Conservation (phyloP, 208 protist genomes). For the Trichomonas vaginalis region DNA sequence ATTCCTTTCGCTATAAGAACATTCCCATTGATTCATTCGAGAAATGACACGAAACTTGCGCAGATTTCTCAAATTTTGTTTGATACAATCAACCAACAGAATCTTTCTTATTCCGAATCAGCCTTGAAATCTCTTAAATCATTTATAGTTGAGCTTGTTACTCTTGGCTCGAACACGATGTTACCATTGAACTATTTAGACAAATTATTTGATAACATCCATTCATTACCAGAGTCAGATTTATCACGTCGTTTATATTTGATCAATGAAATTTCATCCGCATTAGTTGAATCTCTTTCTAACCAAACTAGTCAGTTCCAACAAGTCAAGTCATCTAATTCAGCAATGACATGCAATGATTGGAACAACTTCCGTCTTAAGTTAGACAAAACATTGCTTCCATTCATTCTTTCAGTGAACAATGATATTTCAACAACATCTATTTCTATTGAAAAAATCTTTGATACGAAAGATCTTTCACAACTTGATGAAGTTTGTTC, state of each 20-base stretch:
- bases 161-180: neutral
- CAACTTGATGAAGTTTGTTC: neutral
- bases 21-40: neutral
- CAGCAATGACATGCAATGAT: neutral
- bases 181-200: neutral
- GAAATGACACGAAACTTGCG: neutral
- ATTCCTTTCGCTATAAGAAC: neutral
- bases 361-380: neutral
- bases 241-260: neutral
- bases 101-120: too few relatives aligned
- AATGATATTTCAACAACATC: neutral
- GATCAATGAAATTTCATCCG: neutral
- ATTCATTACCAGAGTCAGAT: neutral
- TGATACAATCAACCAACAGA: too few relatives aligned
- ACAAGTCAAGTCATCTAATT: neutral
- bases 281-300: neutral
- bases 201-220: neutral
- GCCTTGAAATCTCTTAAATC: neutral
- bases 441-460: neutral
- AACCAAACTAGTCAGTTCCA: neutral
- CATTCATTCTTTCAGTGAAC: neutral
- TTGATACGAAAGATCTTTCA: neutral
- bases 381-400: neutral
- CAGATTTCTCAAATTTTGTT: neutral
- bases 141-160: neutral